Conservation (phyloP, 805 yeast genomes). For the Ogataea trehaloabstinens region DNA sequence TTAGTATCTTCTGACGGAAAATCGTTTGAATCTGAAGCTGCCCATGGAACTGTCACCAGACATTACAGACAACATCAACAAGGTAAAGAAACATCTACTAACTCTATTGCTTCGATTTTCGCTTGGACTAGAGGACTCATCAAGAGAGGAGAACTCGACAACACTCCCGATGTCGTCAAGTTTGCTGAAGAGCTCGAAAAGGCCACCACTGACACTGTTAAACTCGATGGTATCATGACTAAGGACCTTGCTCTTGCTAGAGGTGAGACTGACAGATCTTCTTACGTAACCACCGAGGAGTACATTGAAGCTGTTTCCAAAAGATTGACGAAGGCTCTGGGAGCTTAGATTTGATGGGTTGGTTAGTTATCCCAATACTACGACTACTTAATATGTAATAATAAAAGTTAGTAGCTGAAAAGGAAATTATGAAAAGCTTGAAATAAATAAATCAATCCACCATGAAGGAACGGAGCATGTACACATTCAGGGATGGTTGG, state of each 20-base stretch:
- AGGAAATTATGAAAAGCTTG: no score
- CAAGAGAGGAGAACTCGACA: slow-evolving; percentile 89
- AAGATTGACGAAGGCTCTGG: slow-evolving; percentile 33
- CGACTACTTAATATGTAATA: neutral
- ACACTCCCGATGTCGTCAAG: slow-evolving; percentile 77
- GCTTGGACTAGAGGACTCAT: slow-evolving; percentile 95
- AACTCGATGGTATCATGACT: slow-evolving; percentile 85
- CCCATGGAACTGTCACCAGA: slow-evolving; percentile 98
- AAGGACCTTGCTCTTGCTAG: slow-evolving; percentile 83
- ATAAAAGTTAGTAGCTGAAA: no score
- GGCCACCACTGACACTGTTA: slow-evolving; percentile 85
- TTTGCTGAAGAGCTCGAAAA: slow-evolving; percentile 79
- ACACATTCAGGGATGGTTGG: slow-evolving; percentile 27
- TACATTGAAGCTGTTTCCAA: slow-evolving; percentile 75
- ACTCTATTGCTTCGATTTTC: slow-evolving; percentile 94
- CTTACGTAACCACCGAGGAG: slow-evolving; percentile 72
- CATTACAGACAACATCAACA: slow-evolving; percentile 94
- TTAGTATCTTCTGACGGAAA: slow-evolving; percentile 95
- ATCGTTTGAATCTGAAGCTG: slow-evolving; percentile 95
- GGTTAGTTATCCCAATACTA: neutral
- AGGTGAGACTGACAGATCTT: slow-evolving; percentile 68
- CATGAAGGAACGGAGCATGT: no score
- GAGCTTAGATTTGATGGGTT: no score
- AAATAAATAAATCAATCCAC: no score
- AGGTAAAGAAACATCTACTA: slow-evolving; percentile 96